Evolutionary conservation across 228 moss, liverwort and hornwort genomes (phyloP).

Genomic region (Sphagnum fallax): DNA sequence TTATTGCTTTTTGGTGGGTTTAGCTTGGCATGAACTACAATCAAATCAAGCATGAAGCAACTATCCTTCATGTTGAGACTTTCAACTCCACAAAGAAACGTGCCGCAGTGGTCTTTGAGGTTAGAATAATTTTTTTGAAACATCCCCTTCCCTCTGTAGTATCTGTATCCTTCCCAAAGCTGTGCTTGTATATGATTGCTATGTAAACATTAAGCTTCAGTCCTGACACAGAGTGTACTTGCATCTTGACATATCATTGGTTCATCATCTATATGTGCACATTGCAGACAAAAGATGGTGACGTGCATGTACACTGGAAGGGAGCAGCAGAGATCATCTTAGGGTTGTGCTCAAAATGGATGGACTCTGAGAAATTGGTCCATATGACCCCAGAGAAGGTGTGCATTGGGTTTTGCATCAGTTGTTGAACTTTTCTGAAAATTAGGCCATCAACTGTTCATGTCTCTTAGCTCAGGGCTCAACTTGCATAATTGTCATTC

Average conservation of each 20-base stretch:
- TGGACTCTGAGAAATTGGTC: constrained; percentile 19
- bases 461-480: not conserved
- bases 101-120: constrained; percentile 50
- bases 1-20: constrained; percentile 1
- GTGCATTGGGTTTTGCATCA: not conserved
- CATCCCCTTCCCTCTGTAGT: no score
- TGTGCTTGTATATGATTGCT: not conserved
- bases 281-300: not conserved
- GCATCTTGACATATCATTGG: no score
- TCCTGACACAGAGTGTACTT: no score
- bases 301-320: constrained; percentile 62
- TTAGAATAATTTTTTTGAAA: not conserved
- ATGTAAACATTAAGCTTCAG: not conserved
- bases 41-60: constrained; percentile 17
- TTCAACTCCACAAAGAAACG: constrained; percentile 69
- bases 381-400: constrained; percentile 47
- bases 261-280: not conserved
- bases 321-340: constrained; percentile 62
- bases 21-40: constrained; percentile 61
- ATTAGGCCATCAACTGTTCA: no score
- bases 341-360: constrained; percentile 33
- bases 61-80: constrained; percentile 51
- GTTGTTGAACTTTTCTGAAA: not conserved
- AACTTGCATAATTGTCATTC: not conserved
- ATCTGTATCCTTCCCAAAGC: not conserved